Percentiles rank a stretch among this genome's conserved stretches.
These are phyloP conservation scores for Citrus unshiu DNA, from an alignment of 345 rosid species.

Conservation along the genomic window DNA sequence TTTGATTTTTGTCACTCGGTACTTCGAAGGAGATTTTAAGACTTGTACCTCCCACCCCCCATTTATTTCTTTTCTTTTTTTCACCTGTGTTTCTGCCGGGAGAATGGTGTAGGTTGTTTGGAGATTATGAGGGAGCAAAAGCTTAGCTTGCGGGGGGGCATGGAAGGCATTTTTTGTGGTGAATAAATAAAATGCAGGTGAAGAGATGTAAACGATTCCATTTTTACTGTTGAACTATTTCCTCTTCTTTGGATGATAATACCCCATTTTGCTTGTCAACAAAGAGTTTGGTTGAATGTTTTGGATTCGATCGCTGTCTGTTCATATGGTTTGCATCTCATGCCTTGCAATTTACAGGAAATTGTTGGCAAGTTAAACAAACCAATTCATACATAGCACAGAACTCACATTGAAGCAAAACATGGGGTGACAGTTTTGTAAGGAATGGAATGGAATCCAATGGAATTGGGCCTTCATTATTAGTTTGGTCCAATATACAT, in stretches of 20 bases:
- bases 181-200: slow-evolving; percentile 43
- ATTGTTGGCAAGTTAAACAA: background rate
- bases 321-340: too few relatives aligned
- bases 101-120: slow-evolving; percentile 27
- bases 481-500: background rate
- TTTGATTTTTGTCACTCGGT: slow-evolving; percentile 11
- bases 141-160: slow-evolving; percentile 11
- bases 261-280: background rate
- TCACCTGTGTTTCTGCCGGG: slow-evolving; percentile 35
- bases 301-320: background rate
- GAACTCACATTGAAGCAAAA: too few relatives aligned
- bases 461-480: background rate
- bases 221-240: background rate
- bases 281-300: background rate
- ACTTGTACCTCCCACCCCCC: slow-evolving; percentile 32
- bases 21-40: slow-evolving; percentile 23
- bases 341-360: background rate
- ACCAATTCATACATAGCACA: background rate
- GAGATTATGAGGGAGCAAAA: slow-evolving; percentile 13
- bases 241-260: background rate
- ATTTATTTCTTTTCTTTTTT: background rate
- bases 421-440: background rate
- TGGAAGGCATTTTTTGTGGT: slow-evolving; percentile 35
- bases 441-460: background rate
- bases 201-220: slow-evolving; percentile 20